phyloP scores from a whole-genome alignment of 495 filamentous ascomycete genomes.

The Sporormia fimetaria region DNA sequence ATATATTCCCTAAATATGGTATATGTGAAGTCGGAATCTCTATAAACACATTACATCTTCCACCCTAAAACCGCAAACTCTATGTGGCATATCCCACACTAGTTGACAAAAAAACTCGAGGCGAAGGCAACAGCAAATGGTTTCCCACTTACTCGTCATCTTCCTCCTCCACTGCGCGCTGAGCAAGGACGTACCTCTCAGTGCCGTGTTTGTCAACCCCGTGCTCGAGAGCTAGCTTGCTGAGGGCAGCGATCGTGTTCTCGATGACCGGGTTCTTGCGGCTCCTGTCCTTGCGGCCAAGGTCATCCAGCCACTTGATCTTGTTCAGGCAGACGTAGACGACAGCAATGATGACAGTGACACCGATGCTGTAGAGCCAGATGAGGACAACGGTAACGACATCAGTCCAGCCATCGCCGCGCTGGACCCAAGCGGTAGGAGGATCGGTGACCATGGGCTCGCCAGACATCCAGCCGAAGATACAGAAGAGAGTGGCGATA shows the following conservation, averaged over 20 bases:
- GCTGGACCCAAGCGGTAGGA: slow-evolving; percentile 37
- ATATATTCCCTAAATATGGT: too few species aligned
- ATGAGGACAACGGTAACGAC: slow-evolving; percentile 70
- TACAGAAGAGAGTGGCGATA: slow-evolving; percentile 57
- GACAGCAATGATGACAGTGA: slow-evolving; percentile 66
- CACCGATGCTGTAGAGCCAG: slow-evolving; percentile 68
- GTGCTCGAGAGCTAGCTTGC: slow-evolving; percentile 65
- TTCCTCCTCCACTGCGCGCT: slow-evolving; percentile 53
- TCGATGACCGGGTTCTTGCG: slow-evolving; percentile 65
- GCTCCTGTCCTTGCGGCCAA: slow-evolving; percentile 67
- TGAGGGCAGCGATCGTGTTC: slow-evolving; percentile 65
- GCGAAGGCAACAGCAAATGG: too few species aligned
- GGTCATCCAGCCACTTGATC: slow-evolving; percentile 57
- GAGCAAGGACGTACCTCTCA: slow-evolving; percentile 48
- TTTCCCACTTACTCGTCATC: slow-evolving; percentile 49
- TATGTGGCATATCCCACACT: too few species aligned
- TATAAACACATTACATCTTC: too few species aligned
- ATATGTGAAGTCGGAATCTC: too few species aligned
- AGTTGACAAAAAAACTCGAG: too few species aligned
- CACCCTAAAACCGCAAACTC: too few species aligned
- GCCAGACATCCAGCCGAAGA: slow-evolving; percentile 59
- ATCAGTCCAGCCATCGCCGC: slow-evolving; percentile 50
- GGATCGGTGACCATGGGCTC: slow-evolving; percentile 37
- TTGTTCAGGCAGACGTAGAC: slow-evolving; percentile 64
- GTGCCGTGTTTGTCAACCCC: slow-evolving; percentile 47